These are phyloP conservation scores for Lotus japonicus DNA, from an alignment of 306 rosid genomes.

Conservation along the genomic window DNA sequence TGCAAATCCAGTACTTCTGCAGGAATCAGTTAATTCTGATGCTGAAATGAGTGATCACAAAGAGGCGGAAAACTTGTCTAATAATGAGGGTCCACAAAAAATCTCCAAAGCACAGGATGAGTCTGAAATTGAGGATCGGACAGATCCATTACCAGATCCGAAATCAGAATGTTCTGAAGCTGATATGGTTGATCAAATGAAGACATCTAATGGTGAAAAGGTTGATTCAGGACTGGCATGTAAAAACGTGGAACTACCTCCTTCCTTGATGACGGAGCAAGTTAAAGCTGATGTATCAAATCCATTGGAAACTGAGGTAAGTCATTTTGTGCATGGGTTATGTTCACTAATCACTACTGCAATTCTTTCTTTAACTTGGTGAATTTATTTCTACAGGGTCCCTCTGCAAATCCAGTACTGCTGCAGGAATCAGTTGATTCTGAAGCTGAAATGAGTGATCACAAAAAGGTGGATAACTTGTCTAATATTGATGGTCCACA, in stretches of 20 bases:
- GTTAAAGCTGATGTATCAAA: slow-evolving; percentile 26
- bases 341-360: background rate
- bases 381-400: slow-evolving; percentile 15
- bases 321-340: background rate
- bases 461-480: background rate
- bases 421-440: slow-evolving; percentile 6
- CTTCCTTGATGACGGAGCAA: slow-evolving; percentile 19
- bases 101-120: slow-evolving; percentile 11
- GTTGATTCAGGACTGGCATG: slow-evolving; percentile 17
- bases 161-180: slow-evolving; percentile 20
- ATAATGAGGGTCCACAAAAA: slow-evolving; percentile 7
- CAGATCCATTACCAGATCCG: slow-evolving; percentile 13
- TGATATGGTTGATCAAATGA: slow-evolving; percentile 17
- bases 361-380: background rate
- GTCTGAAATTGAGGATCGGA: slow-evolving; percentile 14
- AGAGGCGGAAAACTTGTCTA: slow-evolving; percentile 6
- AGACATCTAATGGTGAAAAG: slow-evolving; percentile 8
- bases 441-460: slow-evolving; percentile 17
- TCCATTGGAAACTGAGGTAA: background rate
- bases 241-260: background rate
- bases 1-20: background rate
- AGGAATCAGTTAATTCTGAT: slow-evolving; percentile 6
- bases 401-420: background rate
- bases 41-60: slow-evolving; percentile 18
- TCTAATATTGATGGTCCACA: slow-evolving; percentile 9